Conservation (phyloP, 2,329 filamentous ascomycete genomes). For the Blastomyces emzantsi region DNA sequence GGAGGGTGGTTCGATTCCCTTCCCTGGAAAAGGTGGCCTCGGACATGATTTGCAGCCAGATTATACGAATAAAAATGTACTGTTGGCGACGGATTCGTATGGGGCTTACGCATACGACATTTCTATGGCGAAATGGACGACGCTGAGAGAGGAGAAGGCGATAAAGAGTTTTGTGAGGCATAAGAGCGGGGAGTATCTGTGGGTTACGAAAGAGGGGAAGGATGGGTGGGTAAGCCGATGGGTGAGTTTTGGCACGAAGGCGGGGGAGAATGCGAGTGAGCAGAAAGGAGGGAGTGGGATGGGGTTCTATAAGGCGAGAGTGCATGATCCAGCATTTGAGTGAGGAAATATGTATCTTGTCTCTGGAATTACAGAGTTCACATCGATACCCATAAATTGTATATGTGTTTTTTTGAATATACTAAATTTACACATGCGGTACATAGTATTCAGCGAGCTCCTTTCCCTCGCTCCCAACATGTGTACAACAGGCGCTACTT, state of each 20-base stretch:
- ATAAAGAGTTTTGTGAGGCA: conserved; percentile 17
- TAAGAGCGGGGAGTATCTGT: conserved; percentile 17
- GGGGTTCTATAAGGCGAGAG: conserved; percentile 18
- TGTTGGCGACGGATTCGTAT: conserved; percentile 17
- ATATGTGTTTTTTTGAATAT: background rate
- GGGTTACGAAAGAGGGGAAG: conserved; percentile 13
- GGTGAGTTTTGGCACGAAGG: conserved; percentile 15
- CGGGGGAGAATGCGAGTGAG: conserved; percentile 8
- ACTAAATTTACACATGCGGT: background rate
- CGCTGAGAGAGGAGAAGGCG: conserved; percentile 11
- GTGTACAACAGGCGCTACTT: background rate
- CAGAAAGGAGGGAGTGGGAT: conserved; percentile 13
- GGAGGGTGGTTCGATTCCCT: conserved; percentile 2
- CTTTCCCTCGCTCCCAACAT: background rate
- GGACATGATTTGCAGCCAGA: conserved; percentile 18
- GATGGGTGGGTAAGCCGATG: conserved; percentile 17
- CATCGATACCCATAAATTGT: background rate
- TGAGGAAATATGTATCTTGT: background rate
- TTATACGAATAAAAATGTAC: conserved; percentile 15
- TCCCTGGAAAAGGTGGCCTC: conserved; percentile 12
- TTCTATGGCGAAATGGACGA: conserved; percentile 13
- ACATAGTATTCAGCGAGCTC: background rate
- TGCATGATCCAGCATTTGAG: conserved; percentile 15
- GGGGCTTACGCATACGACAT: conserved; percentile 16
- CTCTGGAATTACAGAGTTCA: background rate